These are phyloP conservation scores for Cutaneotrichosporon dermatis DNA, from an alignment of 1,284 basidiomycete species.

Conservation along the genomic window DNA sequence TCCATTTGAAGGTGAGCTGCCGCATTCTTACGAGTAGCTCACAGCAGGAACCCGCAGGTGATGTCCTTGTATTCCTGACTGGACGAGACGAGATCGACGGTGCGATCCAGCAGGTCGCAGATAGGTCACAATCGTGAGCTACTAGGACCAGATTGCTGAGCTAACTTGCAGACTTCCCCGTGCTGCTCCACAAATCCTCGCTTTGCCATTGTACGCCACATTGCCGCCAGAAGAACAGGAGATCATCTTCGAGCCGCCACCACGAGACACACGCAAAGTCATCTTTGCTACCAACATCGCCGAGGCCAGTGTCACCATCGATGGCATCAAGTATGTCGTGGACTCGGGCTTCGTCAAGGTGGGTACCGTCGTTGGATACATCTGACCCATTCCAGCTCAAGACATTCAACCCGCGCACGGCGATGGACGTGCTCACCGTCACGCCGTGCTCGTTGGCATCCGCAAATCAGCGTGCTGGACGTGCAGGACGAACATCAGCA, in stretches of 20 bases:
- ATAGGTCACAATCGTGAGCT: constrained; percentile 67
- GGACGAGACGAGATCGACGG: constrained; percentile 96
- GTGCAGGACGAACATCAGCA: constrained; percentile 82
- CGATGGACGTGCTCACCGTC: constrained; percentile 73
- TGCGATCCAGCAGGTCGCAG: constrained; percentile 74
- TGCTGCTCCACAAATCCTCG: constrained; percentile 58
- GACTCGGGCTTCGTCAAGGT: constrained; percentile 95
- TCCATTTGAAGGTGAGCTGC: constrained; percentile 68
- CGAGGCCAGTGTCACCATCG: constrained; percentile 94
- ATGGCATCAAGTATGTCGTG: constrained; percentile 90
- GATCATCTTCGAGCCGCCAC: constrained; percentile 71
- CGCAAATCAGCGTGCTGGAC: constrained; percentile 79
- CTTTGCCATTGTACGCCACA: constrained; percentile 82
- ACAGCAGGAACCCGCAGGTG: constrained; percentile 68
- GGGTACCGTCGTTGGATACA: constrained; percentile 16
- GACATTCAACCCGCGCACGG: constrained; percentile 73
- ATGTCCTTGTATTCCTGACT: constrained; percentile 89
- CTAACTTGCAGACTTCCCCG: constrained; percentile 58
- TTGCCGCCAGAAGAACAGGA: constrained; percentile 80
- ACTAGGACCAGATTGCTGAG: no score
- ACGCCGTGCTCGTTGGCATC: constrained; percentile 78
- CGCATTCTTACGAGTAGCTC: background rate
- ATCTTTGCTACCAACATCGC: constrained; percentile 95
- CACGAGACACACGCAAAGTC: constrained; percentile 74
- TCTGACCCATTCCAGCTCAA: constrained; percentile 58